phyloP scores from a whole-genome alignment of 164 flowering plant species.

The Vitis rupestris region DNA sequence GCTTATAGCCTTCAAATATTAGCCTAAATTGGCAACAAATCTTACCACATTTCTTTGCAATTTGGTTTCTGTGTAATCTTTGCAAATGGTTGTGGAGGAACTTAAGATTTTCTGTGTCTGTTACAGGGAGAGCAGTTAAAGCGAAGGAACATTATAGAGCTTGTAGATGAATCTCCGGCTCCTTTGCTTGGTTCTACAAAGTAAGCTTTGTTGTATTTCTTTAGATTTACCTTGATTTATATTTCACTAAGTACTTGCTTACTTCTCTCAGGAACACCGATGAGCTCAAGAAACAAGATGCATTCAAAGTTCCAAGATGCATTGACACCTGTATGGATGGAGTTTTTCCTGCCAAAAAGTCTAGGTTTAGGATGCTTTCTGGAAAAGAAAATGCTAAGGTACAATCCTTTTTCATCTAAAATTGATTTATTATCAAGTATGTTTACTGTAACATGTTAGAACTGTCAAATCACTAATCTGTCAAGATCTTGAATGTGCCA shows the following conservation, averaged over 20 bases:
- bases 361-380: slow-evolving; percentile 47
- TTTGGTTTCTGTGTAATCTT: too few relatives aligned
- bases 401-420: slow-evolving; percentile 1
- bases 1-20: too few relatives aligned
- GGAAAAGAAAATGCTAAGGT: slow-evolving; percentile 73
- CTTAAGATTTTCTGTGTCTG: background rate
- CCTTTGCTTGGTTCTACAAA: slow-evolving; percentile 25
- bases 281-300: slow-evolving; percentile 50
- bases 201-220: slow-evolving; percentile 22
- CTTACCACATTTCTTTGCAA: too few relatives aligned
- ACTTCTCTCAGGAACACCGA: slow-evolving; percentile 20
- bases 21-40: too few relatives aligned
- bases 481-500: background rate
- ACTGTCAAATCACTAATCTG: background rate
- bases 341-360: slow-evolving; percentile 75
- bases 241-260: slow-evolving; percentile 6
- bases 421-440: background rate
- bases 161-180: slow-evolving; percentile 40
- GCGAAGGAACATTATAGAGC: slow-evolving; percentile 35
- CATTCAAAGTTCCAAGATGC: slow-evolving; percentile 54
- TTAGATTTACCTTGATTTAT: background rate
- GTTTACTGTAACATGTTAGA: too few relatives aligned
- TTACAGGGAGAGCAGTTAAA: slow-evolving; percentile 80
- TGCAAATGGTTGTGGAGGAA: background rate
- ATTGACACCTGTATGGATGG: slow-evolving; percentile 71